Conservation (phyloP, 2,329 filamentous ascomycete species). For the Diaporthe sp. region DNA sequence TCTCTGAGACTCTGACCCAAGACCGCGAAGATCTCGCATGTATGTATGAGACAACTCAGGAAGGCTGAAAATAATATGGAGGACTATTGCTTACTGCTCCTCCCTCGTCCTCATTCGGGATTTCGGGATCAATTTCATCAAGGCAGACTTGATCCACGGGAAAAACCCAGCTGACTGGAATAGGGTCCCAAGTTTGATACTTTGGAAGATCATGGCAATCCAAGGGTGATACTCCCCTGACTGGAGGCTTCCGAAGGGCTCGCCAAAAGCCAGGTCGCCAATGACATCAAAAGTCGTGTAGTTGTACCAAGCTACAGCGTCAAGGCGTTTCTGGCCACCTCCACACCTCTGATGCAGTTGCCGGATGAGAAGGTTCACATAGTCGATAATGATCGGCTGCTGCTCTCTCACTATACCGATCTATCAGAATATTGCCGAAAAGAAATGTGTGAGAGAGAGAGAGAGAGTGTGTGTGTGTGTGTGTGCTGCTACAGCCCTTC, state of each 20-base stretch:
- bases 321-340: not conserved
- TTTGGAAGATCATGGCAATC: conserved; percentile 39
- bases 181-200: conserved; percentile 28
- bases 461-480: too few relatives aligned
- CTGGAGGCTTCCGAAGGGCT: conserved; percentile 39
- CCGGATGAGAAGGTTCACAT: conserved; percentile 34
- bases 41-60: not conserved
- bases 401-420: conserved; percentile 29
- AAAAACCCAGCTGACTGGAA: conserved; percentile 14
- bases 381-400: conserved; percentile 36
- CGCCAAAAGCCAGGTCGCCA: conserved; percentile 39
- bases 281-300: conserved; percentile 40
- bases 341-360: conserved; percentile 16
- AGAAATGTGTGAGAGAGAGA: not conserved
- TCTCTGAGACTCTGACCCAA: not conserved
- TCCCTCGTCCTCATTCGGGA: conserved; percentile 8
- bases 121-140: conserved; percentile 22
- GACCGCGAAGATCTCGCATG: not conserved
- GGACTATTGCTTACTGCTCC: conserved; percentile 2
- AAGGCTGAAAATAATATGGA: too few relatives aligned
- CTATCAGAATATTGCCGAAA: not conserved
- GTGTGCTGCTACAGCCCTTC: not conserved
- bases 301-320: conserved; percentile 39
- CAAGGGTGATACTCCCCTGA: conserved; percentile 36
- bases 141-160: conserved; percentile 10